Evolutionary conservation across 768 basidiomycete species (phyloP).

Genomic region (Melanogaster broomeanus): DNA sequence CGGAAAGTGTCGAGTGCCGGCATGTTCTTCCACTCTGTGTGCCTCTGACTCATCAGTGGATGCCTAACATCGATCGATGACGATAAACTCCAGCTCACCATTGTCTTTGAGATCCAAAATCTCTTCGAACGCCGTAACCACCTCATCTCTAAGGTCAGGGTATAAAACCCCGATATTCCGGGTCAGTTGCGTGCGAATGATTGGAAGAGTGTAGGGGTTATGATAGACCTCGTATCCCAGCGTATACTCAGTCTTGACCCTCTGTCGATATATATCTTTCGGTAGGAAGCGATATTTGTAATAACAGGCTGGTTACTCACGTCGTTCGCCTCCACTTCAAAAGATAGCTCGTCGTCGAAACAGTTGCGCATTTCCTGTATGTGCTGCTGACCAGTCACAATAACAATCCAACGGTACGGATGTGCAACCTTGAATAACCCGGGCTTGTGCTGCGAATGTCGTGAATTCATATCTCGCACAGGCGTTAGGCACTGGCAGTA

Average conservation of each 20-base stretch:
- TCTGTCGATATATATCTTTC: constrained; percentile 27
- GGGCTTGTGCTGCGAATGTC: constrained; percentile 19
- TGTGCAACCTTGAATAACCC: constrained; percentile 31
- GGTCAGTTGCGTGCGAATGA: constrained; percentile 32
- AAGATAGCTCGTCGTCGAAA: constrained; percentile 40
- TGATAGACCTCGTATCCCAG: constrained; percentile 32
- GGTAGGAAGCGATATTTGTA: background rate
- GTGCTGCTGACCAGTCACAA: constrained; percentile 31
- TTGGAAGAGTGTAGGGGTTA: constrained; percentile 28
- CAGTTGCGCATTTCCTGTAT: constrained; percentile 43
- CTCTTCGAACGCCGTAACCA: constrained; percentile 41
- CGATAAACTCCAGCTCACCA: constrained; percentile 10
- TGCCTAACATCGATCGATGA: too few species aligned
- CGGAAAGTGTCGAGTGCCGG: constrained; percentile 25
- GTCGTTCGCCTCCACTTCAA: constrained; percentile 30
- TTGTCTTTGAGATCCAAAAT: constrained; percentile 27
- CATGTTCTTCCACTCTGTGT: constrained; percentile 40
- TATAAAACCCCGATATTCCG: constrained; percentile 41
- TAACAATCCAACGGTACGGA: constrained; percentile 37
- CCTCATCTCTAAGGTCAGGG: constrained; percentile 47
- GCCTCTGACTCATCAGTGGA: too few species aligned
- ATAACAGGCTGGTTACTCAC: constrained; percentile 23
- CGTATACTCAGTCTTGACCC: constrained; percentile 38
- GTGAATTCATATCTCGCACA: background rate
- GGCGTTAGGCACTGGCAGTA: background rate